Percentiles rank a stretch among this genome's conserved stretches.
These are phyloP conservation scores for Phialemonium atrogriseum DNA, from an alignment of 2,329 filamentous ascomycete species.

Conservation along the genomic window DNA sequence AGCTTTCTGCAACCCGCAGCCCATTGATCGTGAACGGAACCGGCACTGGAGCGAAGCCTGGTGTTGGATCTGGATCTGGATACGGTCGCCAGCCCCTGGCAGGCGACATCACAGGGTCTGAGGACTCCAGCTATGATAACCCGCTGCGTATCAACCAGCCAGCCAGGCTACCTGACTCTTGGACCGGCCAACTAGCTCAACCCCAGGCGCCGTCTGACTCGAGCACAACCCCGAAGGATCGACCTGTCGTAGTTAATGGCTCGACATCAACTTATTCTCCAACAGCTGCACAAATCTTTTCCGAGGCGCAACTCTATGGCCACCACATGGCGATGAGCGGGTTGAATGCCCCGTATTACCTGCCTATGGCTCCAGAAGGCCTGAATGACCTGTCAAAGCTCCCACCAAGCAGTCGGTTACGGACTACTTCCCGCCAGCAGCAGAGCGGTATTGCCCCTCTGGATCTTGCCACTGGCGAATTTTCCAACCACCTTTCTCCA, in stretches of 20 bases:
- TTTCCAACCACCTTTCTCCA: slow-evolving; percentile 54
- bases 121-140: slow-evolving; percentile 25
- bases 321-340: slow-evolving; percentile 21
- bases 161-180: no score
- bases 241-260: slow-evolving; percentile 46
- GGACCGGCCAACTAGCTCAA: slow-evolving; percentile 11
- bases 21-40: slow-evolving; percentile 36
- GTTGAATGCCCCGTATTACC: slow-evolving; percentile 15
- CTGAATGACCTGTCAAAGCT: slow-evolving; percentile 19
- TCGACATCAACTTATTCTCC: slow-evolving; percentile 20
- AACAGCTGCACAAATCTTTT: slow-evolving; percentile 6
- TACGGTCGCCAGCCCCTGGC: slow-evolving; percentile 17
- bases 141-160: slow-evolving; percentile 28
- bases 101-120: slow-evolving; percentile 17
- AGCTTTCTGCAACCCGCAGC: slow-evolving; percentile 19
- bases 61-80: not conserved
- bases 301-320: slow-evolving; percentile 18
- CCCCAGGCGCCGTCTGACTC: slow-evolving; percentile 12
- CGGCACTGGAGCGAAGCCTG: slow-evolving; percentile 8
- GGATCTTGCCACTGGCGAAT: slow-evolving; percentile 42
- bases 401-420: slow-evolving; percentile 12
- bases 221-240: slow-evolving; percentile 24
- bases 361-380: slow-evolving; percentile 17
- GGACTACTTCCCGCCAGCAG: slow-evolving; percentile 28
- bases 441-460: slow-evolving; percentile 46